Conservation (phyloP, 2,329 filamentous ascomycete genomes). For the Verticillium isaacii region DNA sequence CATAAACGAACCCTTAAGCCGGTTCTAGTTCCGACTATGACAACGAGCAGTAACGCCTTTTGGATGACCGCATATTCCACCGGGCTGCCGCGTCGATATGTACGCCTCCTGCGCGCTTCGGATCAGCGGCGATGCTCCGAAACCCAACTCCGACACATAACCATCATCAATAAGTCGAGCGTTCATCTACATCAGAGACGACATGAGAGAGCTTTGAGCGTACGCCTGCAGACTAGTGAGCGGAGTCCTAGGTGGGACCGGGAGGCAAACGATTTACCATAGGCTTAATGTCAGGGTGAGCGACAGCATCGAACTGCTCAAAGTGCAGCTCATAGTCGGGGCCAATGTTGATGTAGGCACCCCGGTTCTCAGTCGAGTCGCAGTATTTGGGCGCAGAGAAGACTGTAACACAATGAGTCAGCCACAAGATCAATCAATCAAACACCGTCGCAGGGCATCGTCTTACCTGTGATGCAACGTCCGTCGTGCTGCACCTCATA, state of each 20-base stretch:
- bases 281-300: conserved; percentile 90
- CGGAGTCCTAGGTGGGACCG: conserved; percentile 10
- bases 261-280: conserved; percentile 54
- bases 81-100: neutral
- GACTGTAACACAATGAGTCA: conserved; percentile 45
- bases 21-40: conserved; percentile 2
- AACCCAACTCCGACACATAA: neutral
- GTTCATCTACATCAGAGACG: conserved; percentile 59
- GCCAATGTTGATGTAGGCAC: conserved; percentile 96
- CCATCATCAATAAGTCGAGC: neutral
- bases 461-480: conserved; percentile 81
- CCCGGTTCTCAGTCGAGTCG: conserved; percentile 96
- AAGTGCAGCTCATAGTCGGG: conserved; percentile 88
- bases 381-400: conserved; percentile 98
- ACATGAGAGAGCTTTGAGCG: conserved; percentile 77
- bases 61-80: conserved; percentile 1
- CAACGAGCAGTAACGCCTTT: conserved; percentile 10
- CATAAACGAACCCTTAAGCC: neutral
- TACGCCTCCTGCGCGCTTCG: neutral
- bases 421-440: conserved; percentile 7
- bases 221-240: conserved; percentile 58
- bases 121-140: neutral
- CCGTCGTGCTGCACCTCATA: conserved; percentile 97
- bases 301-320: conserved; percentile 92
- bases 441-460: neutral